Evolutionary conservation across 768 basidiomycete species (phyloP), one percentile per base, ranked within the genome.

Genomic region (Rhodotorula diobovata): DNA sequence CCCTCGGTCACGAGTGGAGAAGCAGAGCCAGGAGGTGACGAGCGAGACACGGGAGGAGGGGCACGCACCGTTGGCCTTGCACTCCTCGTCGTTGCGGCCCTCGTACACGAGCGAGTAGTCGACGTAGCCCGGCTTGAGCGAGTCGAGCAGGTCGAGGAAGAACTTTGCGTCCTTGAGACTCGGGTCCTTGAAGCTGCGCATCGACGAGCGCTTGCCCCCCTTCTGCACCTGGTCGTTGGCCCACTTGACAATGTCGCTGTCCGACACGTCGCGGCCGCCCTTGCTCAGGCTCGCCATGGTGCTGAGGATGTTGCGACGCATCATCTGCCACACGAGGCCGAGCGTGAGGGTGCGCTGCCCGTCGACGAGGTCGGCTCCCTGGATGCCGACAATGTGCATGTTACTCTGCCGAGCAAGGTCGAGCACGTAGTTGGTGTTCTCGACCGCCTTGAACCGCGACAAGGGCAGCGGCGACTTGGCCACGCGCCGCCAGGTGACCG

Each of bases 351-450:
- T 98, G 82, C 88, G 90, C 61, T 83, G 84, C n/a, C 89, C 93
- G 78, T 99, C 95, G 68, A 94, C 92, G 74, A 99, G 94, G 80
- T 98, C 95, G 3, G 95, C 88, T 21, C 96, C 96, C 79, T 99
- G 96, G 72, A 98, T 97, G 14, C 95, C 94, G 57, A 99, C 93
- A 71, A 99, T 83, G 79, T 90, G 91, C 90, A 99, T 90, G 56
- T 89, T 88, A 78, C 90, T 94, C 80, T 91, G 89, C 80, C 88
- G 91, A 7, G 87, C 94, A 25, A 99, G 87, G 56, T 98, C 96
- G 54, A 98, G 89, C 15, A 83, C 88, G 77, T 99, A 98, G 81
- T 98, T 99, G 55, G 92, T 96, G 82, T 99, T 98, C 82, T 99
- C 96, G 37, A 99, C 93, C 43, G 89, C 88, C 84, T 99, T 99